phyloP scores from a whole-genome alignment of 176 grass and related monocot genomes.

The Triticum timopheevii region DNA sequence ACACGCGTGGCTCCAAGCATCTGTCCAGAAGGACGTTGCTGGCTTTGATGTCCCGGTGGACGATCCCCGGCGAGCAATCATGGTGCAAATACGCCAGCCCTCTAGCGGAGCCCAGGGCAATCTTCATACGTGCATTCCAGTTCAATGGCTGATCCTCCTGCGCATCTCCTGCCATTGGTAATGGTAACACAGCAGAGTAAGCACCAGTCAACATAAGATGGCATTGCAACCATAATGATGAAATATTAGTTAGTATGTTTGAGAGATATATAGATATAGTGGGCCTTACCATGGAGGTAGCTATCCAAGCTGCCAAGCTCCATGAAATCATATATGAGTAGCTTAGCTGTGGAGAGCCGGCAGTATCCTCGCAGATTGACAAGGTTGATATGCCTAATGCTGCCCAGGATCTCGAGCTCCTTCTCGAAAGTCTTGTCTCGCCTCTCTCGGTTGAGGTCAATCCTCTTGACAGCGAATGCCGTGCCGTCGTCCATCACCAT shows the following conservation, averaged over 20 bases:
- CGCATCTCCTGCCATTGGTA: conserved; percentile 43
- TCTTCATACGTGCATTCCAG: conserved; percentile 97
- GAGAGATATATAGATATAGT: not conserved
- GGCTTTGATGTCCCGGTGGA: conserved; percentile 92
- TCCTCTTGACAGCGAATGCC: conserved; percentile 85
- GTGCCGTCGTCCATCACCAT: conserved; percentile 89
- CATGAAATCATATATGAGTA: conserved; percentile 90
- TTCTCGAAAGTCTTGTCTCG: conserved; percentile 72
- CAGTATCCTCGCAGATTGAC: conserved; percentile 90
- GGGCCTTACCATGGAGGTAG: conserved; percentile 72
- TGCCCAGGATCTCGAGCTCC: conserved; percentile 90
- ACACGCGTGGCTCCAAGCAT: conserved; percentile 78
- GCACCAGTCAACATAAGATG: not conserved
- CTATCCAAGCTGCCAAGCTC: conserved; percentile 77
- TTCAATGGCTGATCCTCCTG: conserved; percentile 85
- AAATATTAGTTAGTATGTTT: not conserved
- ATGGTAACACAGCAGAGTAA: not conserved
- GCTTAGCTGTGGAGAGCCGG: conserved; percentile 52
- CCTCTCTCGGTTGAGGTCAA: conserved; percentile 53
- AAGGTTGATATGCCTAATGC: conserved; percentile 94
- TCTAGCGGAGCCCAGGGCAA: conserved; percentile 74
- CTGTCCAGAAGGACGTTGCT: conserved; percentile 95
- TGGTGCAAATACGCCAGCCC: conserved; percentile 91
- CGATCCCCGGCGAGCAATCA: conserved; percentile 85
- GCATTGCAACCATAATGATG: not conserved